A percentile compares a stretch with the other conserved stretches of the same genome.
These are phyloP conservation scores for Bromus sterilis DNA, from an alignment of 176 grass and related monocot genomes.

Conservation along the genomic window DNA sequence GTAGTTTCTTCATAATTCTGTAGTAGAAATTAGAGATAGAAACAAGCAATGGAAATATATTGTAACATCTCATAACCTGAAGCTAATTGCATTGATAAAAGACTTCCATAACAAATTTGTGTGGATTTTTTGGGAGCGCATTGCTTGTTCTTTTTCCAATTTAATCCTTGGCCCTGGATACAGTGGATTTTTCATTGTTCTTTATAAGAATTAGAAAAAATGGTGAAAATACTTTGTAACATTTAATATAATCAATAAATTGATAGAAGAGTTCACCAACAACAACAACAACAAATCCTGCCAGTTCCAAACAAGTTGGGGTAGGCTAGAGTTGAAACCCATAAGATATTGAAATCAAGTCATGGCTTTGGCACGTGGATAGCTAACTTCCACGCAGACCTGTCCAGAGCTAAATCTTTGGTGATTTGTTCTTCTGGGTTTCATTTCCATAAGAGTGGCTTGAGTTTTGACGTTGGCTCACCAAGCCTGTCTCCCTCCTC, in stretches of 20 bases:
- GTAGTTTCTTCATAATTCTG: background rate
- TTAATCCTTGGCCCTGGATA: background rate
- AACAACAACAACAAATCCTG: too few species aligned
- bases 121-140: too few species aligned
- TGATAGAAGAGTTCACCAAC: background rate
- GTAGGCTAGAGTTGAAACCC: too few species aligned
- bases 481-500: too few species aligned
- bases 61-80: background rate
- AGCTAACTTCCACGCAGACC: too few species aligned
- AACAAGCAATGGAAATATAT: background rate
- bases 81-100: background rate
- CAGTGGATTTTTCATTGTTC: background rate
- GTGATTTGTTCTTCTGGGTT: too few species aligned
- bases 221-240: background rate
- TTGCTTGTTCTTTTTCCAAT: background rate
- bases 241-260: background rate
- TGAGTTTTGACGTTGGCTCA: too few species aligned
- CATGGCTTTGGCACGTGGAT: too few species aligned
- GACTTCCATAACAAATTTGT: background rate
- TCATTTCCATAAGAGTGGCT: too few species aligned
- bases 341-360: too few species aligned
- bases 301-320: too few species aligned
- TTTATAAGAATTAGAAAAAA: background rate
- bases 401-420: too few species aligned
- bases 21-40: conserved; percentile 5